These are phyloP conservation scores for Ustilago curta DNA, from an alignment of 1,284 basidiomycete species.

Conservation along the genomic window DNA sequence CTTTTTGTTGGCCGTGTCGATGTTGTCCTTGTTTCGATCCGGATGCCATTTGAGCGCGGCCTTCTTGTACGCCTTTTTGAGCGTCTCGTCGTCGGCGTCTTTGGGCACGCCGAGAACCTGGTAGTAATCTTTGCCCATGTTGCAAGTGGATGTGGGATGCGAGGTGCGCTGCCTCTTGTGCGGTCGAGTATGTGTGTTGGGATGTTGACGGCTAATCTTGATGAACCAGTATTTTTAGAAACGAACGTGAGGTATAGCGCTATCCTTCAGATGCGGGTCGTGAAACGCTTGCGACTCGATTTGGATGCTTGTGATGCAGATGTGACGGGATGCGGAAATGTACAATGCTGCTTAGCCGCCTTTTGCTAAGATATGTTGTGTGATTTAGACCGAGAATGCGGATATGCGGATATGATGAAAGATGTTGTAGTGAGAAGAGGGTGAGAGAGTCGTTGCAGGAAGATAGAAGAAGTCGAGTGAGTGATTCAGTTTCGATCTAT, in stretches of 20 bases:
- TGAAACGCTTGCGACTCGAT: background rate
- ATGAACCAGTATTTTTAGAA: background rate
- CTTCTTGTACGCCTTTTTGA: constrained; percentile 68
- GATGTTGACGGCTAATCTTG: constrained; percentile 19
- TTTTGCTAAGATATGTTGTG: no score
- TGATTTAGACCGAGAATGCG: no score
- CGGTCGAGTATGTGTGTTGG: constrained; percentile 14
- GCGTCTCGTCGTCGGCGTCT: constrained; percentile 63
- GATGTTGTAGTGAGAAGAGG: no score
- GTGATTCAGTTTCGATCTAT: no score
- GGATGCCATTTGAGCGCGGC: constrained; percentile 88
- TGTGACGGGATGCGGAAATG: no score
- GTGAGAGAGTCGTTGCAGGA: background rate
- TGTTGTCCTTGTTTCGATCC: constrained; percentile 82
- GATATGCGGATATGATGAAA: no score
- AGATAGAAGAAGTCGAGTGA: background rate
- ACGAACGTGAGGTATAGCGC: background rate
- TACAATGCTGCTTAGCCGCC: no score
- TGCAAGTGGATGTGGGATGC: background rate
- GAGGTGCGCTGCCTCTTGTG: constrained; percentile 40
- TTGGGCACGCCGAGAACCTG: constrained; percentile 66
- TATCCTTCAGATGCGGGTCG: no score
- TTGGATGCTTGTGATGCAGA: no score
- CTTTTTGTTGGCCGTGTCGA: constrained; percentile 83
- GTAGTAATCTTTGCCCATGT: constrained; percentile 69